These are phyloP conservation scores for Boletus rex-veris DNA, from an alignment of 768 basidiomycete genomes.

Conservation along the genomic window DNA sequence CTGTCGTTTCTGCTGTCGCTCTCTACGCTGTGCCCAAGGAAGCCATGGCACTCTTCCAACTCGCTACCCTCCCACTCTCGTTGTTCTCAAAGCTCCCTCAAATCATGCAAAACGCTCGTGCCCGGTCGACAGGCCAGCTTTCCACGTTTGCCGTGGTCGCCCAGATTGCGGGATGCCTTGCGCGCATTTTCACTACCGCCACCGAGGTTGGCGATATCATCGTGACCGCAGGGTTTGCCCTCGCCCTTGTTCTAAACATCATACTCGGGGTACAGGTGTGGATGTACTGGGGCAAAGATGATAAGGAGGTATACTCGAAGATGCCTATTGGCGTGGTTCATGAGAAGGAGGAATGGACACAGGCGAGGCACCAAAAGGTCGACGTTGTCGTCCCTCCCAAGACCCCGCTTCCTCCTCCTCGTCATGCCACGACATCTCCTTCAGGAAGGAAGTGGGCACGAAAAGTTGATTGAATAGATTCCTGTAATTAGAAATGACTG, in stretches of 20 bases:
- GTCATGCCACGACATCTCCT: conserved; percentile 40
- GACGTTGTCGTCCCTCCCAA: conserved; percentile 44
- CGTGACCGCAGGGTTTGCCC: conserved; percentile 77
- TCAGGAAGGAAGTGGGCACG: conserved; percentile 67
- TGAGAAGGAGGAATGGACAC: conserved; percentile 30
- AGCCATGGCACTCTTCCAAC: conserved; percentile 67
- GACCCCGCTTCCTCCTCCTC: conserved; percentile 43
- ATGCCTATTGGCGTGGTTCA: conserved; percentile 15
- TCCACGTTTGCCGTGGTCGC: conserved; percentile 89
- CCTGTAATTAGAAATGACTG: conserved; percentile 9
- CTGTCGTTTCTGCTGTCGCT: conserved; percentile 34
- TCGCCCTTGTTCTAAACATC: conserved; percentile 78
- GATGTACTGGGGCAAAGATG: conserved; percentile 71
- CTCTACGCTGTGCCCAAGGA: conserved; percentile 49
- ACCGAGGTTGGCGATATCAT: conserved; percentile 84
- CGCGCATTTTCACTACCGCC: conserved; percentile 89
- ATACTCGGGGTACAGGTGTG: conserved; percentile 85
- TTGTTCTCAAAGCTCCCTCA: conserved; percentile 94
- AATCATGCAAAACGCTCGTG: conserved; percentile 75
- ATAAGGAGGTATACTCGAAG: conserved; percentile 27
- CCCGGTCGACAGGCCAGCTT: conserved; percentile 85
- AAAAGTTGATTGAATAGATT: conserved; percentile 58
- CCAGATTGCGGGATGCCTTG: conserved; percentile 85
- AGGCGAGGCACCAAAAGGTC: conserved; percentile 29
- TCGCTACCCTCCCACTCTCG: conserved; percentile 85